Percentiles rank a stretch among this genome's conserved stretches.
phyloP scores from a whole-genome alignment of 192 early-diverging fungal genomes.

The Linnemannia exigua region DNA sequence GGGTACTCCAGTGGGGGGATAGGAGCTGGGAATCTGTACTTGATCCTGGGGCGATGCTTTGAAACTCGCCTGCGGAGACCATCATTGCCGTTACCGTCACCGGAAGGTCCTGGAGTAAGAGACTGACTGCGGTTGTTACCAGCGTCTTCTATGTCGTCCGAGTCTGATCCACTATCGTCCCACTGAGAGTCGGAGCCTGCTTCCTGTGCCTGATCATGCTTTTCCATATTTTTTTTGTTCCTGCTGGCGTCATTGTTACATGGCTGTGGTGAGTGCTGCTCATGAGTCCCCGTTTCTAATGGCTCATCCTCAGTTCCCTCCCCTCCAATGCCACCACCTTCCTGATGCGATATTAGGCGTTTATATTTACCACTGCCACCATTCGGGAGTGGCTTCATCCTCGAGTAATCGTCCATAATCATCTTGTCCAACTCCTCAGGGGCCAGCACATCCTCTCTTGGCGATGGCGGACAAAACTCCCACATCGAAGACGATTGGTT shows the following conservation, averaged over 20 bases:
- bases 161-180: not conserved
- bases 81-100: not conserved
- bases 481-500: not conserved
- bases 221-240: not conserved
- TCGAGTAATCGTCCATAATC: not conserved
- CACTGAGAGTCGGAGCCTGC: not conserved
- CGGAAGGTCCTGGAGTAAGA: not conserved
- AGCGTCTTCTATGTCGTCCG: not conserved
- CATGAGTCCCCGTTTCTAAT: not conserved
- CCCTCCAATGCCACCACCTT: no score
- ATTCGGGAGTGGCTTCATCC: not conserved
- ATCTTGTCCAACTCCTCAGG: not conserved
- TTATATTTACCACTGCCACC: no score
- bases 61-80: not conserved
- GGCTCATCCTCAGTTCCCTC: not conserved
- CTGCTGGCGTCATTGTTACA: not conserved
- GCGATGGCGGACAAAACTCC: not conserved
- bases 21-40: not conserved
- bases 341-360: no score
- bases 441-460: not conserved
- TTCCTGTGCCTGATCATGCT: not conserved
- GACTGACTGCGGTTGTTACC: not conserved
- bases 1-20: conserved; percentile 22
- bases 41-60: not conserved
- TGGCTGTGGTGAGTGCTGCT: not conserved